Percentiles rank a stretch among this genome's conserved stretches.
Evolutionary conservation across 164 flowering plant genomes (phyloP).

Genomic region (Sextonia rubra): DNA sequence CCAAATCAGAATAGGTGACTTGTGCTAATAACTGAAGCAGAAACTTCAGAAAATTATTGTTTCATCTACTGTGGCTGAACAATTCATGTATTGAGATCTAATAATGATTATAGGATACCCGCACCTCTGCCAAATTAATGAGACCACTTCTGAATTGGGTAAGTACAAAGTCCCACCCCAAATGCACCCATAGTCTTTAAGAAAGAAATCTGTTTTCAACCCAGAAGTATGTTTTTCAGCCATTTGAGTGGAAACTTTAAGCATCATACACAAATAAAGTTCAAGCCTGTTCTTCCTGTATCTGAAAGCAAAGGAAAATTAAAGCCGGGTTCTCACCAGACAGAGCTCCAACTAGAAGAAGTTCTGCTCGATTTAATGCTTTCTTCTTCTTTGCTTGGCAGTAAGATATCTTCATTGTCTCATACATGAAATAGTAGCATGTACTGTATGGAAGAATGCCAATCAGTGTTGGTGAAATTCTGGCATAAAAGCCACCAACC

Average conservation of each 20-base stretch:
- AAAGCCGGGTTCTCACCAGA: constrained; percentile 49
- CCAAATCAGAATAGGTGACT: neutral
- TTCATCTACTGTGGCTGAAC: neutral
- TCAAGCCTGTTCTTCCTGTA: neutral
- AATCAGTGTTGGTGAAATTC: constrained; percentile 72
- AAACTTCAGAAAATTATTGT: neutral
- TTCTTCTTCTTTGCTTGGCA: constrained; percentile 61
- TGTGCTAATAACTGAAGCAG: neutral
- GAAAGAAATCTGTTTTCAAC: neutral
- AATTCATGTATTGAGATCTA: too few relatives aligned
- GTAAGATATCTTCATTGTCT: constrained; percentile 67
- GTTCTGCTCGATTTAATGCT: constrained; percentile 67
- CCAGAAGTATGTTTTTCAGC: neutral
- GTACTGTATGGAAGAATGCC: constrained; percentile 99
- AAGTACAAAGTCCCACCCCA: neutral
- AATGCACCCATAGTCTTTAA: neutral
- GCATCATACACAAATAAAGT: neutral
- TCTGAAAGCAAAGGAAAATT: neutral
- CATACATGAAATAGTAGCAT: constrained; percentile 91
- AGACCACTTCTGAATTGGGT: neutral
- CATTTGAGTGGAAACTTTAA: neutral
- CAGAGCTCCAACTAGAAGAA: constrained; percentile 81
- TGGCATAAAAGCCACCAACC: constrained; percentile 70
- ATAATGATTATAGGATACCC: neutral
- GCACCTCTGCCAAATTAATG: neutral